Evolutionary conservation across 352 stramenopile species (phyloP), one percentile per base, ranked within the genome.

Genomic region (Phytopythium kandeliae): DNA sequence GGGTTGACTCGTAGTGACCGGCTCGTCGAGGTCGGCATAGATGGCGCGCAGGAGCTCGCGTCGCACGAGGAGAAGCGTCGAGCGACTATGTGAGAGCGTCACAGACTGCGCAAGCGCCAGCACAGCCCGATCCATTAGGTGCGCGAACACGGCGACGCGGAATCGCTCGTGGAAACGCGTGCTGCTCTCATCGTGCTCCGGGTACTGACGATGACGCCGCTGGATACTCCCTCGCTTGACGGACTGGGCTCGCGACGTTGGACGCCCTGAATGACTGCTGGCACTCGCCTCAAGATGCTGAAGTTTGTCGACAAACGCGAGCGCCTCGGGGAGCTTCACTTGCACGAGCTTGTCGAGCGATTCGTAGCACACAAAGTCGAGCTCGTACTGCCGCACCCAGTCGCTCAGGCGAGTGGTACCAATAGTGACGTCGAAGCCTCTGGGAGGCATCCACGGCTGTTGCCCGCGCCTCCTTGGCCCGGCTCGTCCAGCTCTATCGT

Each of bases 351-450:
- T 52, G 34, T 75, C 73, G 4, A 85, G 58, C 4, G 73, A 85
- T 41, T 85, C 73, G 36, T 61, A 81, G n/a, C 57, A 44, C 21
- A 69, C 34, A 24, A 77, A 60, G 12, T 81, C 69, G 11, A 65
- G 54, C 36, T 85, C 73, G 48, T 76, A 81, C 25, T 49, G 50
- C 21, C 67, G 50, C 11, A 85, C 58, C 73, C 73, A 85, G n/a
- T 54, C 26, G 22, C 76, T 60, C 5, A 85, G 58, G 11, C 58
- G 56, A 19, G 64, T 55, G 0, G 52, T 58, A 2, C 66, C 72
- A 2, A 42, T 25, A 0, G n/a, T 17, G 2, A 43, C 47, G 35
- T 53, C 34, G 8, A 34, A 44, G 7, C 47, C 34, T 17, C 17
- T 30, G 3, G 47, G 47, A 21, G 45, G 45, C 10, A 19, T 21